Conservation (phyloP, 1,139 yeast species). For the Debaryomyces fabryi region DNA sequence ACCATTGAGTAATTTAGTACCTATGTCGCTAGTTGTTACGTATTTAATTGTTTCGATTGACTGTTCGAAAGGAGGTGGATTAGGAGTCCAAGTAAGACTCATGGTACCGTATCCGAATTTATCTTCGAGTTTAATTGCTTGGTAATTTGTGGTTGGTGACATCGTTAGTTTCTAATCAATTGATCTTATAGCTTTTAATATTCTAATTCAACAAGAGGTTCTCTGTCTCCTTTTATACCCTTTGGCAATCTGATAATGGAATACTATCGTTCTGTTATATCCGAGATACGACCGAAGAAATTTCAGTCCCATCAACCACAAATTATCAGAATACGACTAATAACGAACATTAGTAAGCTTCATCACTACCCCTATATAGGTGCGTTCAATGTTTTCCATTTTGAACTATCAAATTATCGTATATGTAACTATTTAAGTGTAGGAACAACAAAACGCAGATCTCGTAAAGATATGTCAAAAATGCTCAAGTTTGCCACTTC, state of each 20-base stretch:
- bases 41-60: slow-evolving; percentile 50
- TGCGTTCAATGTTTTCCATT: too few relatives aligned
- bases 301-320: neutral
- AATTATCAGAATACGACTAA: neutral
- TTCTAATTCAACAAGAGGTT: neutral
- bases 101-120: slow-evolving; percentile 62
- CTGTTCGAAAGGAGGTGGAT: slow-evolving; percentile 46
- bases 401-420: neutral
- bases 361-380: too few relatives aligned
- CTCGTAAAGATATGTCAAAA: neutral
- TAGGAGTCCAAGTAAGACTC: slow-evolving; percentile 60
- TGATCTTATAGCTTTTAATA: neutral
- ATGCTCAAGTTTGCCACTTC: neutral
- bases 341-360: neutral
- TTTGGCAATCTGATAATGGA: neutral
- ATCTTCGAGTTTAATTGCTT: slow-evolving; percentile 26
- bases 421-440: neutral
- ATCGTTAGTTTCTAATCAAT: neutral
- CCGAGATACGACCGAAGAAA: neutral
- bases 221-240: neutral
- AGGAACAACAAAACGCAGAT: neutral
- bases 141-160: slow-evolving; percentile 6
- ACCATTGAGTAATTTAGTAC: slow-evolving; percentile 63
- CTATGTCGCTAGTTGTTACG: slow-evolving; percentile 45
- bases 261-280: neutral